Evolutionary conservation across 495 filamentous ascomycete genomes (phyloP), one percentile per base, ranked within the genome.

Genomic region (Aspergillus nidulans): DNA sequence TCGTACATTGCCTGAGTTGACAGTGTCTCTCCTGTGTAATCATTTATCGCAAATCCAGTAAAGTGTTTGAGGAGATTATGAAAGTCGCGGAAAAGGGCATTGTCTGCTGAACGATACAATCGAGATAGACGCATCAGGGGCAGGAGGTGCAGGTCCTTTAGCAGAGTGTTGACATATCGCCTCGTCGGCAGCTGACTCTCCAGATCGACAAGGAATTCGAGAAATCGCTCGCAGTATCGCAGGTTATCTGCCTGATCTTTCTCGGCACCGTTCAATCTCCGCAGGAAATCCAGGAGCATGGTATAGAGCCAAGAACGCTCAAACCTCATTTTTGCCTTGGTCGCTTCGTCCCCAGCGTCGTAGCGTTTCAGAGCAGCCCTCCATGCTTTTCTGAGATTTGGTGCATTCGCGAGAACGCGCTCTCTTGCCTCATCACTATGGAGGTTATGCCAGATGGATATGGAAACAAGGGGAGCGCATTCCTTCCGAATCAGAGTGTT

Each of bases 231-330:
- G 65, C 92, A 96, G 67, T 97, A 97, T 6, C 81, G 72, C 23
- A 92, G 60, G 54, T 89, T 85, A 38, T 91, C 89, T 65, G 68
- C 48, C 48, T 66, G 66, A 3, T 75, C 73, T 54, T 72, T 70
- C 19, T 70, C 66, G 16, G 78, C 72, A 26, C 77, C 75, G 62
- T 92, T 89, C 20, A 97, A 66, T 53, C 85, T 77, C 49, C 83
- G 77, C 9, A 96, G 61, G 61, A 97, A 99, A 59, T 92, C 87
- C 48, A 97, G 70, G 1, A 94, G 72, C 66, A 97, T 80, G 15
- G 88, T 86, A 63, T 89, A 97, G 16, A 99, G 78, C 94, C 94
- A 99, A 43, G 89, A 86, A 46, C 95, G 83, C 70, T 99, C 94
- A 60, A 97, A 97, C 38, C 88, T 84, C 56, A 96, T 75, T 60